Evolutionary conservation across 768 basidiomycete species (phyloP).

Genomic region (Lentinula edodes): DNA sequence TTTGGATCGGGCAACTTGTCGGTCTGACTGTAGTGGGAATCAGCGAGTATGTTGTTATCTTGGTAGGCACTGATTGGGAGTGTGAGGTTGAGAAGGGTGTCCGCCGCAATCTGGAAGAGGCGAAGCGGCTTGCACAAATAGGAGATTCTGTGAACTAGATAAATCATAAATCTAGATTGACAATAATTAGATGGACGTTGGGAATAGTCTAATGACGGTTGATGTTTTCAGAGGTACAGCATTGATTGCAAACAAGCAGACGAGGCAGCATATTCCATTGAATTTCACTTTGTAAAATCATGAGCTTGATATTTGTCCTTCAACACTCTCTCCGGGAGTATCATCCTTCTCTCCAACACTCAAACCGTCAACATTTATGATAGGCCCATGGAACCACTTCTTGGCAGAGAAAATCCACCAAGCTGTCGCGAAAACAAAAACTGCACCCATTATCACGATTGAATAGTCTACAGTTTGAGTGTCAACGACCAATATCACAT

Average conservation of each 20-base stretch:
- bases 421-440: constrained; percentile 57
- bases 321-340: not conserved
- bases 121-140: constrained; percentile 17
- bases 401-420: constrained; percentile 66
- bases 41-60: constrained; percentile 60
- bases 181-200: no score
- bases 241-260: no score
- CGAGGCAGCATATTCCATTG: no score
- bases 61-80: constrained; percentile 57
- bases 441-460: constrained; percentile 57
- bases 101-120: constrained; percentile 44
- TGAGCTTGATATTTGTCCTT: no score
- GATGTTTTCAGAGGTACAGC: no score
- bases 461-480: constrained; percentile 47
- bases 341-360: not conserved
- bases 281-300: no score
- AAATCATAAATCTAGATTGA: not conserved
- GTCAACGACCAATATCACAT: not conserved
- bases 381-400: constrained; percentile 68
- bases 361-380: constrained; percentile 38
- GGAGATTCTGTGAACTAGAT: not conserved
- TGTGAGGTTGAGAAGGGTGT: constrained; percentile 51
- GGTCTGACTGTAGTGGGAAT: constrained; percentile 69
- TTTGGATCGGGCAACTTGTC: constrained; percentile 84
- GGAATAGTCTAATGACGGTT: no score